phyloP scores from a whole-genome alignment of 164 flowering plant genomes.

The Vitis amurensis region DNA sequence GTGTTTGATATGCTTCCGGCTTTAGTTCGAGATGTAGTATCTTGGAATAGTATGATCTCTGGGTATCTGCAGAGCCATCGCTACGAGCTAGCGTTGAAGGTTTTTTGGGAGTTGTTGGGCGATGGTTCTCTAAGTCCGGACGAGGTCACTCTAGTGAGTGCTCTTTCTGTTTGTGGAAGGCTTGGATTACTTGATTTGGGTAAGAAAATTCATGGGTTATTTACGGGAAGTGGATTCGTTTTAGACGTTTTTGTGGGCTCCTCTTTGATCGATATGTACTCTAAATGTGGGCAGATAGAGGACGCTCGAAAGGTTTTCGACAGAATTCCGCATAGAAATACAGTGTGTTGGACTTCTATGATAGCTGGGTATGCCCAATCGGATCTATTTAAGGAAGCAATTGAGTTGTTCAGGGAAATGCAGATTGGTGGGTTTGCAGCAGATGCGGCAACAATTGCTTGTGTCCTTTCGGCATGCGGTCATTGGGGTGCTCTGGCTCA shows the following conservation, averaged over 20 bases:
- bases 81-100: slow-evolving; percentile 17
- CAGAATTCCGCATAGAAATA: slow-evolving; percentile 25
- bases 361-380: slow-evolving; percentile 31
- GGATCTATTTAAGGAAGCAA: slow-evolving; percentile 25
- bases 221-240: slow-evolving; percentile 15
- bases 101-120: slow-evolving; percentile 21
- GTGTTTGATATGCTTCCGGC: slow-evolving; percentile 25
- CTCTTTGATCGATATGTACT: background rate
- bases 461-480: slow-evolving; percentile 31
- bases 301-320: slow-evolving; percentile 24
- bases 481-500: slow-evolving; percentile 29
- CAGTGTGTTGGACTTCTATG: slow-evolving; percentile 34
- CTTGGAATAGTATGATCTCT: slow-evolving; percentile 39
- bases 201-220: slow-evolving; percentile 26
- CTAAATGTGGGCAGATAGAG: background rate
- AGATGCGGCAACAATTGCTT: slow-evolving; percentile 30
- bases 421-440: slow-evolving; percentile 17
- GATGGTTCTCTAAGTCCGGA: slow-evolving; percentile 14
- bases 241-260: slow-evolving; percentile 25
- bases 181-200: slow-evolving; percentile 19
- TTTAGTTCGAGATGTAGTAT: slow-evolving; percentile 24
- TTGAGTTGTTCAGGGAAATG: slow-evolving; percentile 35
- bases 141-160: slow-evolving; percentile 25
- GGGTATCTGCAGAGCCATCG: slow-evolving; percentile 23
- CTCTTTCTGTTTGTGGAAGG: slow-evolving; percentile 29